These are phyloP conservation scores for Chalciporus chontae DNA, from an alignment of 768 basidiomycete species.

Conservation along the genomic window DNA sequence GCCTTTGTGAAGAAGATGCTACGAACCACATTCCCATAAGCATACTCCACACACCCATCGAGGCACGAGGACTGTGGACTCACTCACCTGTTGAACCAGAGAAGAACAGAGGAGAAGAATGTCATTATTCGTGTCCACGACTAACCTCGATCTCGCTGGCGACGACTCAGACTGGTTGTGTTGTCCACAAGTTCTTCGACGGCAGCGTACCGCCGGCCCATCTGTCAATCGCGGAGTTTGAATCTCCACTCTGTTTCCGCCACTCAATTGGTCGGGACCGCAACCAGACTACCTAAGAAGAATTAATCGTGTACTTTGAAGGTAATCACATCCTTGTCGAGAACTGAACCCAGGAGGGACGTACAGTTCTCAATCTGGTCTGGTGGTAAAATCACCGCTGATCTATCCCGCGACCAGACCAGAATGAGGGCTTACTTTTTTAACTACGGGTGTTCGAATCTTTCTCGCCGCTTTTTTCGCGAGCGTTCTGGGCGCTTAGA, in stretches of 20 bases:
- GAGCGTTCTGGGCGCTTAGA: too few species aligned
- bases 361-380: background rate
- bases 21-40: conserved; percentile 1
- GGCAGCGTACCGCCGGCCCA: background rate
- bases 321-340: too few species aligned
- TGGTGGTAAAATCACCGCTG: too few species aligned
- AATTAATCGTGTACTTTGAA: too few species aligned
- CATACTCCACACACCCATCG: background rate
- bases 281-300: too few species aligned
- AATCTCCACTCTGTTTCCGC: conserved; percentile 1
- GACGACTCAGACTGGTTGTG: background rate
- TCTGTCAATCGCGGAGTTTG: conserved; percentile 12
- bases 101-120: conserved; percentile 50
- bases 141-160: background rate
- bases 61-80: background rate
- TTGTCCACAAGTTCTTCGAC: background rate
- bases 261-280: too few species aligned
- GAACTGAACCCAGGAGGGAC: background rate
- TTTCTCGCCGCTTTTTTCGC: too few species aligned
- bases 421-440: background rate
- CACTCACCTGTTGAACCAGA: conserved; percentile 54
- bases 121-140: conserved; percentile 31
- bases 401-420: background rate
- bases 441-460: background rate
- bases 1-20: conserved; percentile 86